Evolutionary conservation across 352 stramenopile genomes (phyloP).

Genomic region (Thalassiosira delicatula): DNA sequence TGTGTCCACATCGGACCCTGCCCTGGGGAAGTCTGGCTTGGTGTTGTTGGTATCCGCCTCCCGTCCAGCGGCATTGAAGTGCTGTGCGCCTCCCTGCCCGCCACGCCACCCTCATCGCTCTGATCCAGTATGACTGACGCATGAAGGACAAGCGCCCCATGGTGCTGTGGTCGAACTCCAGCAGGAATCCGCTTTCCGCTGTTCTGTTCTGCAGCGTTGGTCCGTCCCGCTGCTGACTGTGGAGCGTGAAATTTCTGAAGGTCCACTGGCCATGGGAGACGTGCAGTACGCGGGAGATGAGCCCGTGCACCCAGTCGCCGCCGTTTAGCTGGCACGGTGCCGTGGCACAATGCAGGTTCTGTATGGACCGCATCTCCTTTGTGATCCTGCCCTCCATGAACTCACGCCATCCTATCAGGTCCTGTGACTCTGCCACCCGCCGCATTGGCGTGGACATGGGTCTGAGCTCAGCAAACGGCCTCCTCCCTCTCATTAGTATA

Average conservation of each 20-base stretch:
- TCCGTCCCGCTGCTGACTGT: conserved; percentile 10
- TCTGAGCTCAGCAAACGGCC: neutral
- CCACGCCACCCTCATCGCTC: neutral
- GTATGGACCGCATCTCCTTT: neutral
- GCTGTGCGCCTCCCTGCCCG: neutral
- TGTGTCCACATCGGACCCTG: neutral
- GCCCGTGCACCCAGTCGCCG: conserved; percentile 19
- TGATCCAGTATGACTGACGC: neutral
- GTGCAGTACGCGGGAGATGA: conserved; percentile 13
- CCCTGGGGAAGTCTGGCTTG: neutral
- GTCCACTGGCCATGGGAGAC: conserved; percentile 39
- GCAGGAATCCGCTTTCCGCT: conserved; percentile 1
- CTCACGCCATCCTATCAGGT: conserved; percentile 27
- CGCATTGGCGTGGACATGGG: conserved; percentile 3
- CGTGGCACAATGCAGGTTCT: neutral
- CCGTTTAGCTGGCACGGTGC: neutral
- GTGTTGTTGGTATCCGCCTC: too few species aligned
- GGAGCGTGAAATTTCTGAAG: conserved; percentile 24
- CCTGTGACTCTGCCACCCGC: neutral
- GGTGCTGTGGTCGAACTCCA: neutral
- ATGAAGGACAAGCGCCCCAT: neutral
- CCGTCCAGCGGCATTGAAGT: too few species aligned
- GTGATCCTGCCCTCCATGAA: conserved; percentile 26
- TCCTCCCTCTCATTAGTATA: neutral
- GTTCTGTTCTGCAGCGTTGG: neutral